Evolutionary conservation across 1,284 basidiomycete species (phyloP).

Genomic region (Melampsora occidentalis): DNA sequence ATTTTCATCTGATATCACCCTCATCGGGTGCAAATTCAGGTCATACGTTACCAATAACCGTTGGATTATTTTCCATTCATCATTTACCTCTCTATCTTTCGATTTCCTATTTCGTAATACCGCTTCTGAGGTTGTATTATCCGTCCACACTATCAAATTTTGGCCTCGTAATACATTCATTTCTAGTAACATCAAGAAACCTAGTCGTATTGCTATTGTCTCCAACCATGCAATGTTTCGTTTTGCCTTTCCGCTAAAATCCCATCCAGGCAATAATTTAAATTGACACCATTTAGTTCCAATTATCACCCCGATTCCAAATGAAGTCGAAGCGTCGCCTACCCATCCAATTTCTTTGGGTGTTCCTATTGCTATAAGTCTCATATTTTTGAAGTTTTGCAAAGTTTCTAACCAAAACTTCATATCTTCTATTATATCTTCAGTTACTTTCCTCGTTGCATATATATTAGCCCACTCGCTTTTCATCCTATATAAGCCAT

Average conservation of each 20-base stretch:
- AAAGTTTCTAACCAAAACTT: neutral
- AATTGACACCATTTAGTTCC: slow-evolving; percentile 3
- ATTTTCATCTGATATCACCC: slow-evolving; percentile 8
- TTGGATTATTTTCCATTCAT: slow-evolving; percentile 18
- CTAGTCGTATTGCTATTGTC: neutral
- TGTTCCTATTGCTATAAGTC: neutral
- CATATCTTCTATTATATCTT: neutral
- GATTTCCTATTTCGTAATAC: slow-evolving; percentile 12
- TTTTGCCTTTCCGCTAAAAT: too few species aligned
- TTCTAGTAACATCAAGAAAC: neutral
- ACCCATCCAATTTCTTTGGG: neutral
- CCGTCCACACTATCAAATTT: neutral
- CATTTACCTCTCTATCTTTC: neutral
- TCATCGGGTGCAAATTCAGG: neutral
- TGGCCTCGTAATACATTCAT: neutral
- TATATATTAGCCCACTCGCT: neutral
- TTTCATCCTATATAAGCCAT: neutral
- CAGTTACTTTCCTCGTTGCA: neutral
- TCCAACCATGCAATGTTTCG: slow-evolving; percentile 1
- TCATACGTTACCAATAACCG: neutral
- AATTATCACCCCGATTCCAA: neutral
- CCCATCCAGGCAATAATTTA: neutral
- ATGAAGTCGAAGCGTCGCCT: slow-evolving; percentile 11
- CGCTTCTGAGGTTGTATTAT: slow-evolving; percentile 15
- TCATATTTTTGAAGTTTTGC: neutral